Conservation (phyloP, 352 stramenopile genomes). For the Globisporangium echinulatum region DNA sequence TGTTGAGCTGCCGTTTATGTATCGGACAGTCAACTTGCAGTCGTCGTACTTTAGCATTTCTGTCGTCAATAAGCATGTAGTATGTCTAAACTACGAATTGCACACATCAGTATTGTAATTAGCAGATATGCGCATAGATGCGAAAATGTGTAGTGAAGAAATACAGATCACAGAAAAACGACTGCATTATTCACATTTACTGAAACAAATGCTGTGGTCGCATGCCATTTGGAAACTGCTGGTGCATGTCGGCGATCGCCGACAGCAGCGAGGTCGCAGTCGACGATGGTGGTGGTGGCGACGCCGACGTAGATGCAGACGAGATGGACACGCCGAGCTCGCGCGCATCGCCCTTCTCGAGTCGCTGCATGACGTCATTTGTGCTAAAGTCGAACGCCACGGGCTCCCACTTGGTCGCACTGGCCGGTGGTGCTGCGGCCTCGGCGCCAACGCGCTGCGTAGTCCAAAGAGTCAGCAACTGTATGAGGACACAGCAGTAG, state of each 20-base stretch:
- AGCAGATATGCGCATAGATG: too few relatives aligned
- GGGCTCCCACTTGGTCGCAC: slow-evolving; percentile 46
- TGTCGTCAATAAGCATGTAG: too few relatives aligned
- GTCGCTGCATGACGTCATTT: slow-evolving; percentile 36
- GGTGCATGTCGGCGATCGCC: slow-evolving; percentile 11
- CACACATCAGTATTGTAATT: too few relatives aligned
- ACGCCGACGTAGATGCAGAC: slow-evolving; percentile 6
- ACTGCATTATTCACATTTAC: not conserved
- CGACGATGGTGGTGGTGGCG: slow-evolving; percentile 2
- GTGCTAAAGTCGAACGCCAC: slow-evolving; percentile 54
- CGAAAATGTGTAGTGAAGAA: too few relatives aligned
- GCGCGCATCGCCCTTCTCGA: slow-evolving; percentile 48
- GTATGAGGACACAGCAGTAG: slow-evolving; percentile 2
- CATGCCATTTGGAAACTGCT: slow-evolving; percentile 3
- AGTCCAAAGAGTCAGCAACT: not conserved
- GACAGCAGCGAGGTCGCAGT: slow-evolving; percentile 8
- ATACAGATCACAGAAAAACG: not conserved
- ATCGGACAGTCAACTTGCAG: too few relatives aligned
- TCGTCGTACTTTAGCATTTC: not conserved
- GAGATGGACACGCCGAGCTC: slow-evolving; percentile 59
- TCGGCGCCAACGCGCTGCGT: slow-evolving; percentile 33
- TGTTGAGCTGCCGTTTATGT: not conserved
- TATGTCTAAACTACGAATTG: too few relatives aligned
- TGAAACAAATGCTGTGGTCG: slow-evolving; percentile 6
- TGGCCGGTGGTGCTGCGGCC: not conserved